A percentile compares a stretch with the other conserved stretches of the same genome.
Evolutionary conservation across 2,329 filamentous ascomycete genomes (phyloP).

Genomic region (Venturia aucupariae): DNA sequence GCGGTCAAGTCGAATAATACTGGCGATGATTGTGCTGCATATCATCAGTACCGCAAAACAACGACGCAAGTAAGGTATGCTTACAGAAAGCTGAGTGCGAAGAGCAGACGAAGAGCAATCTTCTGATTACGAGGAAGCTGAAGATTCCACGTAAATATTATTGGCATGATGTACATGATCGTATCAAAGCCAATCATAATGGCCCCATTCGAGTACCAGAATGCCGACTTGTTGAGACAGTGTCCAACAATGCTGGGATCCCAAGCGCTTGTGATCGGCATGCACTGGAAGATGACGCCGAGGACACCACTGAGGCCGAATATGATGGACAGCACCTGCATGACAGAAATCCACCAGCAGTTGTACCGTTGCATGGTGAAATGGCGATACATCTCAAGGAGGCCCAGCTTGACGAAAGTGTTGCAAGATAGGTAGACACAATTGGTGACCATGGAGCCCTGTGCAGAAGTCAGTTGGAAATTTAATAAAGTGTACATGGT

Average conservation of each 20-base stretch:
- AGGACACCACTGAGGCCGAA: neutral
- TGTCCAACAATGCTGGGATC: neutral
- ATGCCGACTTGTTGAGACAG: neutral
- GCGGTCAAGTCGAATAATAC: neutral
- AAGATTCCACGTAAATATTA: neutral
- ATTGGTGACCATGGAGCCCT: neutral
- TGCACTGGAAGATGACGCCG: neutral
- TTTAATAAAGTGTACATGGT: neutral
- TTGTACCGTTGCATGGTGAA: neutral
- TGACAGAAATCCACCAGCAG: neutral
- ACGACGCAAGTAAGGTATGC: neutral
- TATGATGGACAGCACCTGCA: neutral
- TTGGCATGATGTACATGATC: neutral
- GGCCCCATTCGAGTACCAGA: neutral
- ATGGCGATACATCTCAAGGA: neutral
- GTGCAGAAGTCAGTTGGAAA: neutral
- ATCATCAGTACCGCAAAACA: neutral
- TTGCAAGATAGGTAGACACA: neutral
- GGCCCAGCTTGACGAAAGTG: neutral
- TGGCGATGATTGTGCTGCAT: neutral
- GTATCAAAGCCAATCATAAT: neutral
- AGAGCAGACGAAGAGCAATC: neutral
- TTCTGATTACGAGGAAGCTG: neutral
- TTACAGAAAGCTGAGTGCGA: neutral
- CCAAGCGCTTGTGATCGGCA: neutral